Conservation (phyloP, 202 grass and related monocot species). For the Eragrostis tef region DNA sequence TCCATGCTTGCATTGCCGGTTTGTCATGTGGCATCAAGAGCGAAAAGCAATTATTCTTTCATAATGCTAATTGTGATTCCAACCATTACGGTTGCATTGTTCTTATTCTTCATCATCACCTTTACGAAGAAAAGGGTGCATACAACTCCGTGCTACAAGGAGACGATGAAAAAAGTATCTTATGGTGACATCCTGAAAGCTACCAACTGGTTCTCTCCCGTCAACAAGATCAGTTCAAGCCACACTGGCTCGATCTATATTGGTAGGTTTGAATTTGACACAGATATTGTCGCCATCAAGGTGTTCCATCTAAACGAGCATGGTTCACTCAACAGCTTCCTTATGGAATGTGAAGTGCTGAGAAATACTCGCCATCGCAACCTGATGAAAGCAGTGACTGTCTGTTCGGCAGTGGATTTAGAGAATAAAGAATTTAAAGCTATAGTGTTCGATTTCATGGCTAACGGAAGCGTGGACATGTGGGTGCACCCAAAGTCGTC, state of each 20-base stretch:
- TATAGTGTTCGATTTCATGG: constrained; percentile 53
- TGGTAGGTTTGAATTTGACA: constrained; percentile 38
- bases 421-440: constrained; percentile 56
- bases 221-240: constrained; percentile 40
- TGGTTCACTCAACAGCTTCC: constrained; percentile 33
- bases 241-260: constrained; percentile 26
- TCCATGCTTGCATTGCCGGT: background rate
- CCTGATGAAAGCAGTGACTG: constrained; percentile 32
- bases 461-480: constrained; percentile 55
- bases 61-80: background rate
- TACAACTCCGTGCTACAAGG: constrained; percentile 21
- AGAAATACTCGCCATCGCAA: constrained; percentile 43
- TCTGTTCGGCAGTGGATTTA: constrained; percentile 39
- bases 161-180: constrained; percentile 41
- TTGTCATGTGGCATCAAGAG: background rate
- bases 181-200: constrained; percentile 33
- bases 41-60: too few relatives aligned
- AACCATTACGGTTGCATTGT: background rate
- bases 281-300: constrained; percentile 26
- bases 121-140: constrained; percentile 11
- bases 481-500: constrained; percentile 47
- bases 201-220: constrained; percentile 33
- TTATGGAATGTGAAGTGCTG: constrained; percentile 31
- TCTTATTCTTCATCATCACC: background rate
- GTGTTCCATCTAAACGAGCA: constrained; percentile 6